Evolutionary conservation across 1,139 yeast genomes (phyloP), one percentile per base, ranked within the genome.

Genomic region (Taphrina deformans): DNA sequence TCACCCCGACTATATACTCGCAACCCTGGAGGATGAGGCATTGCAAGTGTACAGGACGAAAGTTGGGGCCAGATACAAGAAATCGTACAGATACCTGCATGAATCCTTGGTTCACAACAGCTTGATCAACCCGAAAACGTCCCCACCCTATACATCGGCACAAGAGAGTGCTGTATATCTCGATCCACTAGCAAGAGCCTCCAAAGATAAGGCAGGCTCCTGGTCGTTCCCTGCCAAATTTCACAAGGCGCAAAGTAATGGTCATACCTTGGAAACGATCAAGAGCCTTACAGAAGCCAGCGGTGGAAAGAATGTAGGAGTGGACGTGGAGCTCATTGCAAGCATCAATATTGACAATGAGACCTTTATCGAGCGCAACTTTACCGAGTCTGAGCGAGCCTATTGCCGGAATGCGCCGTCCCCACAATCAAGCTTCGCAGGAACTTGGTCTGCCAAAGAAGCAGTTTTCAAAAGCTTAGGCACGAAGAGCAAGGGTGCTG

Each of bases 361-460:
- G 63, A 92, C 97, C 31, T 93, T 93, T 77, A 76, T 95, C 67
- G 91, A 87, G 77, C 86, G 98, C 77, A 93, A 93, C 82, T 93
- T 92, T 81, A 91, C 98, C 59, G 79, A 77, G 9, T 81, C 78
- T 24, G 99, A 93, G 80, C 86, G 87, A 71, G 80, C 79, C 58
- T 93, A 93, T 82, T 92, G 98, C 77, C 75, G 78, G 67, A 74
- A 80, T 61, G 85, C 97, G 50, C 80, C 96, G 48, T 82, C 82
- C 71, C 89, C 96, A 65, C 89, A 85, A 75, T 91, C 98, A 23
- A 90, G 97, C 6, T 93, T 83, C 78, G 92, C 99, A 41, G 99
- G 99, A 65, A 88, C 96, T 60, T 93, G 99, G 99, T 89, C 97
- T 52, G 99, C 99, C 64, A 93, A 93, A 80, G 99, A 93, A 79